Conservation (phyloP, 768 basidiomycete species). For the Rhodotorula taiwanensis region DNA sequence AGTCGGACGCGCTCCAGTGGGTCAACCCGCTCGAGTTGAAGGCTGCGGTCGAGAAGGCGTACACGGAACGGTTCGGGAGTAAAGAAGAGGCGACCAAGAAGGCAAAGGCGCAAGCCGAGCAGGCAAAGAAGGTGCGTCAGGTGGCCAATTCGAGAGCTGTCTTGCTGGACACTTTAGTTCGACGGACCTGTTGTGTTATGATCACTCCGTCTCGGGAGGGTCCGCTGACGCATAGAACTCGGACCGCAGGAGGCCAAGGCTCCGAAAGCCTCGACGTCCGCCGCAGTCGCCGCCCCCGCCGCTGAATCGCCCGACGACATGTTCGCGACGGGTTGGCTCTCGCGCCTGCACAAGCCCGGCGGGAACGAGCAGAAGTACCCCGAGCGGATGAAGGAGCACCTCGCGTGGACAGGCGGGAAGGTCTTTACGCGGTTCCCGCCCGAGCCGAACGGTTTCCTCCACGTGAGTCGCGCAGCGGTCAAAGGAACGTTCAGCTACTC, state of each 20-base stretch:
- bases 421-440: slow-evolving; percentile 97
- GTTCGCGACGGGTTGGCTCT: slow-evolving; percentile 92
- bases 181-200: too few species aligned
- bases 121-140: slow-evolving; percentile 27
- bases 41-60: slow-evolving; percentile 65
- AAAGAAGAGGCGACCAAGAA: slow-evolving; percentile 52
- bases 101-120: slow-evolving; percentile 21
- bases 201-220: too few species aligned
- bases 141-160: too few species aligned
- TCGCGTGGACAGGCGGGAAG: slow-evolving; percentile 67
- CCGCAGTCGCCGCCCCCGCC: slow-evolving; percentile 5
- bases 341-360: slow-evolving; percentile 83
- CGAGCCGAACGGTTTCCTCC: slow-evolving; percentile 94
- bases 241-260: slow-evolving; percentile 31
- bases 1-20: slow-evolving; percentile 64
- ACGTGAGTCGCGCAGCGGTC: too few species aligned
- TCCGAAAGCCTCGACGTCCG: slow-evolving; percentile 24
- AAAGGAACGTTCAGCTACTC: too few species aligned
- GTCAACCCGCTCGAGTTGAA: slow-evolving; percentile 77
- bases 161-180: too few species aligned
- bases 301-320: slow-evolving; percentile 45
- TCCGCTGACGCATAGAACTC: too few species aligned
- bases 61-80: slow-evolving; percentile 61
- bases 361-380: slow-evolving; percentile 81
- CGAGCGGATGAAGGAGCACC: slow-evolving; percentile 69